Percentiles rank a stretch among this genome's conserved stretches.
phyloP scores from a whole-genome alignment of 2,329 filamentous ascomycete genomes.

The Cordyceps cateniannulata region DNA sequence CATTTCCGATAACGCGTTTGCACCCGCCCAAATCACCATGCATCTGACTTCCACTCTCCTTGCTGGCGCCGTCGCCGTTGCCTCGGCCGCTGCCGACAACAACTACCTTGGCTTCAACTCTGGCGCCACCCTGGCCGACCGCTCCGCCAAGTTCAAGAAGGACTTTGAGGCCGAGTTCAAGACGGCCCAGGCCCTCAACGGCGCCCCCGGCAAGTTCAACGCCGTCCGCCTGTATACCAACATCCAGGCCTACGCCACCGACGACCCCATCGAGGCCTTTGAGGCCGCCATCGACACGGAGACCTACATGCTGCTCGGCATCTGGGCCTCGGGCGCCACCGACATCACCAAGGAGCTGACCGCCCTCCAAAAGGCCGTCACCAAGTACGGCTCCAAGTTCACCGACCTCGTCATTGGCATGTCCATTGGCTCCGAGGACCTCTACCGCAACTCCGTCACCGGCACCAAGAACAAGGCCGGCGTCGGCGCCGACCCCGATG shows the following conservation, averaged over 20 bases:
- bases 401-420: conserved; percentile 56
- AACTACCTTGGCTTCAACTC: conserved; percentile 52
- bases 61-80: conserved; percentile 31
- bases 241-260: conserved; percentile 58
- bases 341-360: conserved; percentile 54
- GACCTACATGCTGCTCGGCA: conserved; percentile 55
- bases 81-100: conserved; percentile 30
- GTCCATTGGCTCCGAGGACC: conserved; percentile 60
- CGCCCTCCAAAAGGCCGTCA: conserved; percentile 51
- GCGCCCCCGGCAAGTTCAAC: conserved; percentile 49
- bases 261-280: conserved; percentile 74
- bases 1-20: background rate
- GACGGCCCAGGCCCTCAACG: conserved; percentile 32
- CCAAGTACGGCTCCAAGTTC: conserved; percentile 42
- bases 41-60: conserved; percentile 32
- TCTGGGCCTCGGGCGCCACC: conserved; percentile 52
- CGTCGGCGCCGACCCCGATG: conserved; percentile 50
- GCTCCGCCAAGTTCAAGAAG: conserved; percentile 45
- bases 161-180: conserved; percentile 41
- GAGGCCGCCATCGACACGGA: conserved; percentile 60
- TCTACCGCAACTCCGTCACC: conserved; percentile 56
- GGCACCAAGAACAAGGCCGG: conserved; percentile 57
- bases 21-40: conserved; percentile 27
- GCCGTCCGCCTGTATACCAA: conserved; percentile 62
- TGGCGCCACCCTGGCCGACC: conserved; percentile 38